These are phyloP conservation scores for Mucor racemosus DNA, from an alignment of 371 early-diverging fungal species.

Conservation along the genomic window DNA sequence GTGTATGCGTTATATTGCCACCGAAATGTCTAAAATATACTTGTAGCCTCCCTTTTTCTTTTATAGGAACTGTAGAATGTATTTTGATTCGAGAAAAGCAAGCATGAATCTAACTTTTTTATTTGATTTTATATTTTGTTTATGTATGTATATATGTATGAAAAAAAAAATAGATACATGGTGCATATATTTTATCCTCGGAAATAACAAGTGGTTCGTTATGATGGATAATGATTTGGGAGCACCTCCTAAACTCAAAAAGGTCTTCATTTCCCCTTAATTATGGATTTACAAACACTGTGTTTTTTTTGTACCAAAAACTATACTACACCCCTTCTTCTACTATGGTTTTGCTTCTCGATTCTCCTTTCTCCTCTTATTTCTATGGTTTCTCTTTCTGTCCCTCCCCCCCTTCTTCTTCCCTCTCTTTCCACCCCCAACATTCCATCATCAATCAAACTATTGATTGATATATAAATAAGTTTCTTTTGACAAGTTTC, in stretches of 20 bases:
- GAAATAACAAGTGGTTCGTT: neutral
- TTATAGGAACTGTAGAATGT: neutral
- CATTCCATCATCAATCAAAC: slow-evolving; percentile 8
- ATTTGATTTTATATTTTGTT: too few relatives aligned
- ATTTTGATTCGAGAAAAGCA: slow-evolving; percentile 1
- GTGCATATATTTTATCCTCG: neutral
- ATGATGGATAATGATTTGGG: neutral
- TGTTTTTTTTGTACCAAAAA: neutral
- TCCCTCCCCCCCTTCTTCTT: neutral
- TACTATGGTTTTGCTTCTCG: neutral
- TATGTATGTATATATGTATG: neutral
- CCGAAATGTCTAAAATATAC: neutral
- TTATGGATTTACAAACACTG: neutral
- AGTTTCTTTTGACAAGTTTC: neutral
- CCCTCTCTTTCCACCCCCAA: slow-evolving; percentile 6
- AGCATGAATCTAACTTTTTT: slow-evolving; percentile 1
- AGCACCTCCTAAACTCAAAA: neutral
- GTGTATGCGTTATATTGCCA: neutral
- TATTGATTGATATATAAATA: neutral
- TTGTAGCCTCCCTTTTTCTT: neutral
- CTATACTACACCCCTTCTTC: neutral
- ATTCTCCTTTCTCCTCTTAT: neutral
- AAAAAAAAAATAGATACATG: neutral
- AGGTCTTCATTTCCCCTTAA: neutral
- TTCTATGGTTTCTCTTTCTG: neutral